A percentile compares a stretch with the other conserved stretches of the same genome.
phyloP scores from a whole-genome alignment of 2,329 filamentous ascomycete genomes.

The Colletotrichum tofieldiae region DNA sequence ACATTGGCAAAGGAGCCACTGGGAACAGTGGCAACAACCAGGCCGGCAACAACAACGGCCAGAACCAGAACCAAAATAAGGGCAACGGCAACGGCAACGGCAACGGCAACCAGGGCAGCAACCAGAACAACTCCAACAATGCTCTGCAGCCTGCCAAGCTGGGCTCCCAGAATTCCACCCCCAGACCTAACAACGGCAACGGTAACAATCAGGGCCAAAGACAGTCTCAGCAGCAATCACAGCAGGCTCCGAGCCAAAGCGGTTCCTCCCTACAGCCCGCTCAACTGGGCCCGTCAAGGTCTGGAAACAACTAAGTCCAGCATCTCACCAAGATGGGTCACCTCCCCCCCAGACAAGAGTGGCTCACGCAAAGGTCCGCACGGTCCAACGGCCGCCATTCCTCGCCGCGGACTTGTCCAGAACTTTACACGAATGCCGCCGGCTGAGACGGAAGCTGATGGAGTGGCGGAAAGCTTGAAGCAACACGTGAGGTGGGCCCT shows the following conservation, averaged over 20 bases:
- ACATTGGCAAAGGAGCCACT: constrained; percentile 10
- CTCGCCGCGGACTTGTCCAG: not conserved
- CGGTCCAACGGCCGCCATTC: not conserved
- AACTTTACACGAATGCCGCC: not conserved
- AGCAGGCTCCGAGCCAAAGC: not conserved
- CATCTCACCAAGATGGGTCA: not conserved
- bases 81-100: not conserved
- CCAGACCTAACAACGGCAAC: not conserved
- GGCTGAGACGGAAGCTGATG: constrained; percentile 6
- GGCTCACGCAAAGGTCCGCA: constrained; percentile 6
- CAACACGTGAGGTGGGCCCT: constrained; percentile 20
- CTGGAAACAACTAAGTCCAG: constrained; percentile 18
- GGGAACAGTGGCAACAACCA: constrained; percentile 11
- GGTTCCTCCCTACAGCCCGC: constrained; percentile 16
- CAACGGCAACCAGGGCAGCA: not conserved
- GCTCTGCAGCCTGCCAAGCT: constrained; percentile 6
- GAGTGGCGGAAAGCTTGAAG: constrained; percentile 15
- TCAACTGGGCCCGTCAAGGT: constrained; percentile 14
- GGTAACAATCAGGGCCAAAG: not conserved
- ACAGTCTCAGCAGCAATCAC: constrained; percentile 26
- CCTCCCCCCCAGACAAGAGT: not conserved
- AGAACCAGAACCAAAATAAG: not conserved
- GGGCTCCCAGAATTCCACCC: constrained; percentile 4
- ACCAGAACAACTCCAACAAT: not conserved
- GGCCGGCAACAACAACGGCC: constrained; percentile 10